phyloP scores from a whole-genome alignment of 352 stramenopile genomes.

The Pseudoperonospora humuli region DNA sequence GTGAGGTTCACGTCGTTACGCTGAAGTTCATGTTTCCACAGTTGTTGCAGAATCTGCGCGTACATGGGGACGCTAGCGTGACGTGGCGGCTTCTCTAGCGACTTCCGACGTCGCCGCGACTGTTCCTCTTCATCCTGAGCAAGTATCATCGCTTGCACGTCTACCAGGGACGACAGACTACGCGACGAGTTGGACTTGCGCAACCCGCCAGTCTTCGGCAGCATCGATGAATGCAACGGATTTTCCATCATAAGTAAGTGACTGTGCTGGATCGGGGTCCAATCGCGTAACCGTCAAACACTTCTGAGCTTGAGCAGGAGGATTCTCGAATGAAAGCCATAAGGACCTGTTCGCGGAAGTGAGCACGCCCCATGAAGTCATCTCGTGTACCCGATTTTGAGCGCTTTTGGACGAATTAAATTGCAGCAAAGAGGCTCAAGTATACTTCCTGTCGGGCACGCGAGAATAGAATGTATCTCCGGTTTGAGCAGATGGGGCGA shows the following conservation, averaged over 20 bases:
- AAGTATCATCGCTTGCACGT: constrained; percentile 34
- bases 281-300: neutral
- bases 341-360: constrained; percentile 14
- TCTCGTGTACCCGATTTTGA: constrained; percentile 2
- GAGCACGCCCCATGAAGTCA: constrained; percentile 1
- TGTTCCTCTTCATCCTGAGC: constrained; percentile 43
- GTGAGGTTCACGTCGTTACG: constrained; percentile 50
- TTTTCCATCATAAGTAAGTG: constrained; percentile 27
- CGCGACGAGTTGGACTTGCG: constrained; percentile 54
- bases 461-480: constrained; percentile 9
- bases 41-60: constrained; percentile 49
- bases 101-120: constrained; percentile 27
- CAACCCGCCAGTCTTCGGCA: constrained; percentile 25
- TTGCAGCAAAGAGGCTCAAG: neutral
- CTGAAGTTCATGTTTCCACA: constrained; percentile 60
- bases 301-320: constrained; percentile 1
- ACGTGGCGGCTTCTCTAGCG: constrained; percentile 50
- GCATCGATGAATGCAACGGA: constrained; percentile 19
- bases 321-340: neutral
- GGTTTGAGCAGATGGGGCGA: constrained; percentile 9
- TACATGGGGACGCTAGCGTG: constrained; percentile 61
- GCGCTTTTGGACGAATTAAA: neutral
- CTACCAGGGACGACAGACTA: constrained; percentile 31
- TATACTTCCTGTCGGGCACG: neutral
- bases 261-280: neutral